Evolutionary conservation across 2,329 filamentous ascomycete genomes (phyloP).

Genomic region (Colletotrichum sp.): DNA sequence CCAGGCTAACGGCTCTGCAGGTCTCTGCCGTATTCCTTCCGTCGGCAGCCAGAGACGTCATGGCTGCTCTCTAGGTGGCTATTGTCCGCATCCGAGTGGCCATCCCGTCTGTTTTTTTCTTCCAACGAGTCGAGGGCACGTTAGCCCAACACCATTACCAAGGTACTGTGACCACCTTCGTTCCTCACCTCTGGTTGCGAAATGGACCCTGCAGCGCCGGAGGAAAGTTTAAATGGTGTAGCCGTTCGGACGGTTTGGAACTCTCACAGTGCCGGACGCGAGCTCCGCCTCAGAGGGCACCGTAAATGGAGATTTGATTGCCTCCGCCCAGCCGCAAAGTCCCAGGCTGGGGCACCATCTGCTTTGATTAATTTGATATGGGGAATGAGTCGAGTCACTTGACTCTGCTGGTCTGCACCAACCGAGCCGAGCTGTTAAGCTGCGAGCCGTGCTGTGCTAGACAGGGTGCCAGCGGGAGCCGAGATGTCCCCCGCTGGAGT

Average conservation of each 20-base stretch:
- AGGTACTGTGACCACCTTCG: neutral
- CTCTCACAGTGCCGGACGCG: neutral
- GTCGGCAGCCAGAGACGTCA: neutral
- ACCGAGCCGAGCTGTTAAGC: neutral
- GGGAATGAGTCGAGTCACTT: conserved; percentile 2
- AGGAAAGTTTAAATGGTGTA: conserved; percentile 14
- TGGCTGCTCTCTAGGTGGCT: neutral
- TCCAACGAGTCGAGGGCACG: neutral
- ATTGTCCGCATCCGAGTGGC: neutral
- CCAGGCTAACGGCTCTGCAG: neutral
- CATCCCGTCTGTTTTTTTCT: neutral
- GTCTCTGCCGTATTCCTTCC: neutral
- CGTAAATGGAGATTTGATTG: neutral
- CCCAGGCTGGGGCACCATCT: neutral
- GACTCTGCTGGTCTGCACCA: neutral
- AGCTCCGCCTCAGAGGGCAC: conserved; percentile 3
- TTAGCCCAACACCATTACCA: neutral
- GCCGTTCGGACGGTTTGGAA: conserved; percentile 2
- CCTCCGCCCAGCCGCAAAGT: neutral
- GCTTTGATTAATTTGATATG: neutral
- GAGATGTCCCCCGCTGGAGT: neutral
- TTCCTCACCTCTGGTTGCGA: neutral
- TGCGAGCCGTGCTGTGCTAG: neutral
- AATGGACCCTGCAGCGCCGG: conserved; percentile 15
- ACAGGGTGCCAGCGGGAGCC: neutral